A percentile compares a stretch with the other conserved stretches of the same genome.
Evolutionary conservation across 192 early-diverging fungal genomes (phyloP).

Genomic region (Backusella tuberculispora): DNA sequence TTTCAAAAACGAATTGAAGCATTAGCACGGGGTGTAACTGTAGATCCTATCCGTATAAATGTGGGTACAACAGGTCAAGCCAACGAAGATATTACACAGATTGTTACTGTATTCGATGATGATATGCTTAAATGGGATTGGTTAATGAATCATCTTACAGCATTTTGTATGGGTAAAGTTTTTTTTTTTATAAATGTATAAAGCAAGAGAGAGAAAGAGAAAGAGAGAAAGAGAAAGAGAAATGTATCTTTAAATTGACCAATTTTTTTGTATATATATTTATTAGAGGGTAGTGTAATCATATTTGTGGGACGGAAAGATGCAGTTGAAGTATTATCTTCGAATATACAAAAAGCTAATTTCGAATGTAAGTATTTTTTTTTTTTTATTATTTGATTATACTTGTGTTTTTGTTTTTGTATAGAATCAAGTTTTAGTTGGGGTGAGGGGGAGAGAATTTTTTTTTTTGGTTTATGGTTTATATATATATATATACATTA

Average conservation of each 20-base stretch:
- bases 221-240: no score
- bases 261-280: neutral
- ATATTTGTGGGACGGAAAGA: slow-evolving; percentile 79
- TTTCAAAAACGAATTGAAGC: slow-evolving; percentile 73
- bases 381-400: neutral
- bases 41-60: slow-evolving; percentile 73
- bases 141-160: slow-evolving; percentile 60
- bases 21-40: slow-evolving; percentile 71
- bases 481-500: no score
- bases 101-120: slow-evolving; percentile 61
- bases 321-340: slow-evolving; percentile 70
- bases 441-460: neutral
- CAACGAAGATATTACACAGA: slow-evolving; percentile 80
- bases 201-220: no score
- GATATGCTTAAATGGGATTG: slow-evolving; percentile 78
- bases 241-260: neutral
- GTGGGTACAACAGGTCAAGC: slow-evolving; percentile 73
- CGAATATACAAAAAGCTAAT: slow-evolving; percentile 60
- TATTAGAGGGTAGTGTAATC: slow-evolving; percentile 67
- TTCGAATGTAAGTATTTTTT: slow-evolving; percentile 57
- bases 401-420: no score
- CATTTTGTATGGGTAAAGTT: slow-evolving; percentile 59
- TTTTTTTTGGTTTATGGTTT: neutral
- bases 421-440: neutral
- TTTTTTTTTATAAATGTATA: neutral